Conservation (phyloP, 345 rosid genomes). For the Lenwebbia sp. region DNA sequence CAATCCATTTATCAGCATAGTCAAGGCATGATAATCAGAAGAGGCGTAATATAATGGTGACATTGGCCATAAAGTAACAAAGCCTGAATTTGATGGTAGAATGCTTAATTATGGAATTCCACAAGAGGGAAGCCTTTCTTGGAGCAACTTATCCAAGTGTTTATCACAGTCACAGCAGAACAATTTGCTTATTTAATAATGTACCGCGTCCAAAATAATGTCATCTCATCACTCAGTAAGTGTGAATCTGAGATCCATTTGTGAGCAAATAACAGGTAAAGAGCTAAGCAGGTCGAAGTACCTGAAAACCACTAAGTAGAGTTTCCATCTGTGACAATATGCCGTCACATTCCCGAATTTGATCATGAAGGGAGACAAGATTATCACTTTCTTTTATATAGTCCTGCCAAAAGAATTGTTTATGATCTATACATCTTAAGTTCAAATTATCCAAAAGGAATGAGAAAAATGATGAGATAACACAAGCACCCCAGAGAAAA, state of each 20-base stretch:
- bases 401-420: constrained; percentile 37
- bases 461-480: neutral
- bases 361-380: constrained; percentile 91
- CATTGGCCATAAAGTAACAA: neutral
- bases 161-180: neutral
- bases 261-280: neutral
- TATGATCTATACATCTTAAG: neutral
- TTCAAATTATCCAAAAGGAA: neutral
- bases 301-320: constrained; percentile 97
- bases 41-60: neutral
- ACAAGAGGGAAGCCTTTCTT: neutral
- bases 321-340: constrained; percentile 97
- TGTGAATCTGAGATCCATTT: neutral
- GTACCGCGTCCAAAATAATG: neutral
- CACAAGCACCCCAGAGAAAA: neutral
- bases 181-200: neutral
- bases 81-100: neutral
- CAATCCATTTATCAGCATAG: neutral
- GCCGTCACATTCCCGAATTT: constrained; percentile 86
- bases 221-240: neutral
- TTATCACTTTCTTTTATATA: constrained; percentile 97
- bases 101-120: neutral
- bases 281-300: constrained; percentile 5
- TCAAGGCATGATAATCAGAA: neutral
- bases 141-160: neutral